A percentile compares a stretch with the other conserved stretches of the same genome.
phyloP scores from a whole-genome alignment of 1,139 yeast species.

The Pichia sp. region DNA sequence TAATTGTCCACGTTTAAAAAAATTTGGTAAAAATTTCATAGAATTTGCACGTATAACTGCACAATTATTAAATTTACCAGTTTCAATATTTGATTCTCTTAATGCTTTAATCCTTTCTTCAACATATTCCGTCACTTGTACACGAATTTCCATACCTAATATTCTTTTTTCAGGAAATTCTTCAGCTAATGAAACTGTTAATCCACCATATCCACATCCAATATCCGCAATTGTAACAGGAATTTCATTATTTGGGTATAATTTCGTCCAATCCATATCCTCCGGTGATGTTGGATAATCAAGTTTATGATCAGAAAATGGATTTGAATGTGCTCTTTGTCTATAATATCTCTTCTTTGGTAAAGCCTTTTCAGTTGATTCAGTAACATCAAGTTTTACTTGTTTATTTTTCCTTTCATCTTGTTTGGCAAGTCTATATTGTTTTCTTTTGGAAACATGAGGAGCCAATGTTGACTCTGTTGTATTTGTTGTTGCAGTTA shows the following conservation, averaged over 20 bases:
- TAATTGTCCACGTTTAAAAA: slow-evolving; percentile 73
- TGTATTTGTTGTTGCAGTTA: neutral
- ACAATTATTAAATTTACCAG: slow-evolving; percentile 60
- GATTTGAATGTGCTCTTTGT: slow-evolving; percentile 97
- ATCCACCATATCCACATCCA: slow-evolving; percentile 98
- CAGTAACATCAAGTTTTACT: slow-evolving; percentile 23
- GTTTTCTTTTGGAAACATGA: slow-evolving; percentile 24
- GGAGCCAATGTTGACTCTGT: neutral
- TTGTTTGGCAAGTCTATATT: slow-evolving; percentile 28
- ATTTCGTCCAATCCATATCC: slow-evolving; percentile 77
- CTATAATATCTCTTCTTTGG: slow-evolving; percentile 86
- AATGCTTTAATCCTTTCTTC: slow-evolving; percentile 91
- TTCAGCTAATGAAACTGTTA: slow-evolving; percentile 73
- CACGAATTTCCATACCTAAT: slow-evolving; percentile 95
- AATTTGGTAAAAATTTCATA: slow-evolving; percentile 94
- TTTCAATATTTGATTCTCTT: slow-evolving; percentile 34
- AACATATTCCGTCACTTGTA: slow-evolving; percentile 94
- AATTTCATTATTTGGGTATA: slow-evolving; percentile 55
- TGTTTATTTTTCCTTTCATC: slow-evolving; percentile 27
- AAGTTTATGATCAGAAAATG: slow-evolving; percentile 88
- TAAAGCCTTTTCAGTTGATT: slow-evolving; percentile 29
- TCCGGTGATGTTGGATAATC: slow-evolving; percentile 81
- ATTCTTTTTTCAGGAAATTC: slow-evolving; percentile 66
- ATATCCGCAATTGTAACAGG: slow-evolving; percentile 71
- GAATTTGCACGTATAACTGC: slow-evolving; percentile 92